Evolutionary conservation across 2,329 filamentous ascomycete genomes (phyloP), one percentile per base, ranked within the genome.

Genomic region (Fusarium abutilonis): DNA sequence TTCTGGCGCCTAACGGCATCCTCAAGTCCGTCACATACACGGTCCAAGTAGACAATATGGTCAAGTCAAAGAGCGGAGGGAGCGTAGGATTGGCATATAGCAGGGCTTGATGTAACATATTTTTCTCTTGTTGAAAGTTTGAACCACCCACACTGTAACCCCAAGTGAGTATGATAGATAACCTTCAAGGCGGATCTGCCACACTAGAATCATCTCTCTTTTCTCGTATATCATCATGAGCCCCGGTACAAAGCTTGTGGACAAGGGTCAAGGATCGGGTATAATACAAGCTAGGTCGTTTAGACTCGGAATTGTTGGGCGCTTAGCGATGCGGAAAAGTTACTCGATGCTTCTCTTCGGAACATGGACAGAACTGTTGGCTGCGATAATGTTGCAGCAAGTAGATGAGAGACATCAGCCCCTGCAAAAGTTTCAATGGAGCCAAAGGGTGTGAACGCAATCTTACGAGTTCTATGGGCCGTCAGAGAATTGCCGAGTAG

Each of bases 11-110:
- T n/a, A 68, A 71, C n/a, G 66, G 67, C 23, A 80, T 80, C 29
- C 50, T 78, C 28, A 80, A 80, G 67, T 78, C 76, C 1, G 71
- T 80, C 13, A 76, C 76, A 3, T 80, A 80, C 52, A 77, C 70
- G 28, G 77, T 80, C 1, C 69, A 73, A 19, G 72, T 79, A 11
- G 76, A 77, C 9, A 66, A 63, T 15, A 26, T 9, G 3, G 15
- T 29, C 6, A 47, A 53, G 44, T 28, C 39, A 0, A 52, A 38
- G 11, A 34, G 19, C n/a, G 29, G 17, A 13, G 39, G 52, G 3
- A 52, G 42, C 9, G n/a, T 17, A 6, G 58, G 31, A 11, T 50
- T 41, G 19, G 13, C 9, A 17, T 52, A 31, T 23, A 23, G 17
- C 17, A 38, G 28, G 28, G 28, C 28, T 29, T 29, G 4, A 29